A percentile compares a stretch with the other conserved stretches of the same genome.
Evolutionary conservation across 306 rosid genomes (phyloP).

Genomic region (Prunus campanulata): DNA sequence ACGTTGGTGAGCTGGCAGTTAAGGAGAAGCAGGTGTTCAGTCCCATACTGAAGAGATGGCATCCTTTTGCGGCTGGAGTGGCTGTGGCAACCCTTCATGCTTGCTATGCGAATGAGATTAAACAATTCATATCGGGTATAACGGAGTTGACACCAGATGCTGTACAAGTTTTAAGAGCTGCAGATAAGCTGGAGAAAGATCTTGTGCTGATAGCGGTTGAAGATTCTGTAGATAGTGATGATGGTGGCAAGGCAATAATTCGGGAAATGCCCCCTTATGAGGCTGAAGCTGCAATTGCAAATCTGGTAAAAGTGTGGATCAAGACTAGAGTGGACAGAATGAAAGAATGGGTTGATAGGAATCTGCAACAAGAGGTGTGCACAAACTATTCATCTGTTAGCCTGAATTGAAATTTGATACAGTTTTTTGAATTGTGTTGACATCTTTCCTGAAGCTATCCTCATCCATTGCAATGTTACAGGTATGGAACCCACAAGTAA

Average conservation of each 20-base stretch:
- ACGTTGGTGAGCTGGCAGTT: conserved; percentile 80
- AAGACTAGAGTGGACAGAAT: conserved; percentile 81
- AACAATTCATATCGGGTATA: conserved; percentile 80
- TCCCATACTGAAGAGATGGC: conserved; percentile 93
- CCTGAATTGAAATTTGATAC: background rate
- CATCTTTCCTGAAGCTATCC: conserved; percentile 25
- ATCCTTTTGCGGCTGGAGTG: conserved; percentile 92
- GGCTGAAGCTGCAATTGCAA: conserved; percentile 90
- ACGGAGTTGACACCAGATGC: conserved; percentile 95
- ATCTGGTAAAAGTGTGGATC: conserved; percentile 89
- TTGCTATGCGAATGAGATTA: conserved; percentile 88
- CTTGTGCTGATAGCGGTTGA: conserved; percentile 93
- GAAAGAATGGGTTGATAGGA: conserved; percentile 95
- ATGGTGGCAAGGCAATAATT: conserved; percentile 96
- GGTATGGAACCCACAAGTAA: conserved; percentile 74
- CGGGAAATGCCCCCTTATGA: conserved; percentile 99
- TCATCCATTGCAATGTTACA: conserved; percentile 37
- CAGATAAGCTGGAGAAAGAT: conserved; percentile 97
- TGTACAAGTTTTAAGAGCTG: conserved; percentile 85
- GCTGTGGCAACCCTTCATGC: conserved; percentile 96
- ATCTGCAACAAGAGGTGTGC: conserved; percentile 94
- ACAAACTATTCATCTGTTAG: background rate
- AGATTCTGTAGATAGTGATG: conserved; percentile 96
- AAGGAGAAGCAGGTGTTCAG: conserved; percentile 85
- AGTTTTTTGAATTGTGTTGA: background rate